phyloP scores from a whole-genome alignment of 2,329 filamentous ascomycete species.

The Xylaria sp. region DNA sequence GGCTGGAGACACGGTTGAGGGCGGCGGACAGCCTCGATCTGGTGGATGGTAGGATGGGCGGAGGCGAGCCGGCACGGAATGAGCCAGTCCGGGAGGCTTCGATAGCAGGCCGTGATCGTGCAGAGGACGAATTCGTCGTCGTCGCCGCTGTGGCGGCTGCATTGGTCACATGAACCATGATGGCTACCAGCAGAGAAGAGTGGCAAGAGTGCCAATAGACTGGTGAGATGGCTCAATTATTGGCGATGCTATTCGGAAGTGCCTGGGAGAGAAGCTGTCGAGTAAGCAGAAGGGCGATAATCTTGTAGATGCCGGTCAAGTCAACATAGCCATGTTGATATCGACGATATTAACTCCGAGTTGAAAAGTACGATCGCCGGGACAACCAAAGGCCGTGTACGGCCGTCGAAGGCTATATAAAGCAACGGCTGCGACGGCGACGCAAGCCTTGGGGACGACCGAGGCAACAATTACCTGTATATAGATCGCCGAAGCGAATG shows the following conservation, averaged over 20 bases:
- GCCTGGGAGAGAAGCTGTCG: neutral
- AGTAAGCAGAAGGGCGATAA: neutral
- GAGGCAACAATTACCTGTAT: neutral
- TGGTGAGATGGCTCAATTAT: neutral
- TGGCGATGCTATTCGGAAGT: neutral
- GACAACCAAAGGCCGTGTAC: neutral
- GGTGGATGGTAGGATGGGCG: constrained; percentile 40
- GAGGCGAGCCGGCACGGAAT: constrained; percentile 49
- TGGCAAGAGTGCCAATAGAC: neutral
- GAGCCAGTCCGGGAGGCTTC: constrained; percentile 39
- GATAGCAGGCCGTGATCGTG: constrained; percentile 38
- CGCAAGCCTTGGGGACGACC: too few relatives aligned
- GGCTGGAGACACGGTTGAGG: constrained; percentile 49
- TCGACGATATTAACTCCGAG: constrained; percentile 9
- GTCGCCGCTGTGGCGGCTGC: constrained; percentile 37
- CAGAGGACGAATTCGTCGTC: constrained; percentile 20
- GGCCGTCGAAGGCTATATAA: neutral
- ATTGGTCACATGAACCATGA: constrained; percentile 41
- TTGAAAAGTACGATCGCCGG: constrained; percentile 10
- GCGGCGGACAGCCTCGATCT: constrained; percentile 28
- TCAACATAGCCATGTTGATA: constrained; percentile 26
- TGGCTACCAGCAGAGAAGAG: neutral
- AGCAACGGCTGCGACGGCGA: neutral
- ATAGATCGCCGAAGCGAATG: neutral
- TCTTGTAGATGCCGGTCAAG: constrained; percentile 11